phyloP scores from a whole-genome alignment of 352 stramenopile genomes.

The Phytophthora syringae region DNA sequence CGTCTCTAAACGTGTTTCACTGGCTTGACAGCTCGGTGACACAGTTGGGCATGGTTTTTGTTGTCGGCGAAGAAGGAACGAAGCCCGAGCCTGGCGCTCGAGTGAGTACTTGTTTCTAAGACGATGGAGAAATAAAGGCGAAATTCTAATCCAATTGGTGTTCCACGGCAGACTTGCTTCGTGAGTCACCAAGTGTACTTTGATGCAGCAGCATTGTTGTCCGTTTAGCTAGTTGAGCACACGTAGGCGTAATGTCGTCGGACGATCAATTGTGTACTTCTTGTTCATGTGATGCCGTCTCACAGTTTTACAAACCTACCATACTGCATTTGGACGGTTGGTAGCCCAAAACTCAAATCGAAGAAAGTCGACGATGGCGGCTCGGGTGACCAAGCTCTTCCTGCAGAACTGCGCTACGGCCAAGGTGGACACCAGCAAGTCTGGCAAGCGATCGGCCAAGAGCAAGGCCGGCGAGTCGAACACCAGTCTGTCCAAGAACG shows the following conservation, averaged over 20 bases:
- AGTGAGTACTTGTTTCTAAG: constrained; percentile 60
- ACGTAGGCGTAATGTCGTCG: too few species aligned
- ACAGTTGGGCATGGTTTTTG: constrained; percentile 49
- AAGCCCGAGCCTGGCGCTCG: constrained; percentile 8
- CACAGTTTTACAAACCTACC: not conserved
- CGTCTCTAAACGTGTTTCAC: constrained; percentile 80
- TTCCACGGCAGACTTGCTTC: constrained; percentile 12
- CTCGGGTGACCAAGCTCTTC: constrained; percentile 78
- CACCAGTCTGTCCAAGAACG: constrained; percentile 25
- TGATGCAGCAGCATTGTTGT: not conserved
- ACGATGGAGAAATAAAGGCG: constrained; percentile 87
- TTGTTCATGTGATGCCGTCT: constrained; percentile 3
- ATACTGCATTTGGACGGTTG: constrained; percentile 28
- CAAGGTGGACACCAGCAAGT: constrained; percentile 24
- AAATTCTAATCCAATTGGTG: constrained; percentile 73
- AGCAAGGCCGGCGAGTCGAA: not conserved
- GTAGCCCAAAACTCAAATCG: constrained; percentile 4
- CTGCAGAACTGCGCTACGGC: constrained; percentile 56
- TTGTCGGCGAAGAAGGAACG: constrained; percentile 40
- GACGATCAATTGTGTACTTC: too few species aligned
- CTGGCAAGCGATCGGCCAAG: constrained; percentile 19
- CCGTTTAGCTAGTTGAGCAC: not conserved
- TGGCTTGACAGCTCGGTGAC: constrained; percentile 34
- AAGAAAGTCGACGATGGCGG: constrained; percentile 52
- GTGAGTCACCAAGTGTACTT: constrained; percentile 13